Percentiles rank a stretch among this genome's conserved stretches.
Conservation (phyloP, 164 flowering plant genomes). For the Malania oleifera region DNA sequence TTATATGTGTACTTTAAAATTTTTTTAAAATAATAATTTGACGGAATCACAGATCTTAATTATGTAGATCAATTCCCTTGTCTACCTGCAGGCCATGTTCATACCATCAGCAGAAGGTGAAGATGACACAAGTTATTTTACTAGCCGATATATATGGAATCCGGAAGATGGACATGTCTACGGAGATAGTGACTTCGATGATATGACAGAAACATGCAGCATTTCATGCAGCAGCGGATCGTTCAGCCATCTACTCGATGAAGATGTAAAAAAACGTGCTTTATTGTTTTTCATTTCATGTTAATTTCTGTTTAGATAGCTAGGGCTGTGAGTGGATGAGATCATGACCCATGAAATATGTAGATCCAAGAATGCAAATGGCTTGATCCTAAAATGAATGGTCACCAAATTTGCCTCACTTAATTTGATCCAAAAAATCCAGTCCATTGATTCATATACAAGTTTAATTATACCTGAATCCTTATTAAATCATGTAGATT, state of each 20-base stretch:
- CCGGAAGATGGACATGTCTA: constrained; percentile 53
- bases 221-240: constrained; percentile 67
- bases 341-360: background rate
- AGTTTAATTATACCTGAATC: too few relatives aligned
- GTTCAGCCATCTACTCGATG: constrained; percentile 61
- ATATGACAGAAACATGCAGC: constrained; percentile 59
- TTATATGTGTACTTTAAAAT: background rate
- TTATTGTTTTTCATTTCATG: background rate
- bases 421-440: too few relatives aligned
- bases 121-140: constrained; percentile 91
- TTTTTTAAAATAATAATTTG: constrained; percentile 1
- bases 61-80: too few relatives aligned
- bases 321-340: background rate
- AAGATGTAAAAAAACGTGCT: constrained; percentile 59
- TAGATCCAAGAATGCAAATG: background rate
- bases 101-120: constrained; percentile 79
- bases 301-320: background rate
- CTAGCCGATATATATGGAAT: constrained; percentile 92
- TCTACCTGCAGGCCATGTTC: constrained; percentile 73
- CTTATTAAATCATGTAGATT: too few relatives aligned
- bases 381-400: too few relatives aligned
- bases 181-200: constrained; percentile 71
- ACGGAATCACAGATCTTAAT: too few relatives aligned
- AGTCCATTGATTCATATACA: too few relatives aligned
- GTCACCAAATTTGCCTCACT: too few relatives aligned